Percentiles rank a stretch among this genome's conserved stretches.
phyloP scores from a whole-genome alignment of 2,329 filamentous ascomycete species.

The Rachicladosporium sp. region DNA sequence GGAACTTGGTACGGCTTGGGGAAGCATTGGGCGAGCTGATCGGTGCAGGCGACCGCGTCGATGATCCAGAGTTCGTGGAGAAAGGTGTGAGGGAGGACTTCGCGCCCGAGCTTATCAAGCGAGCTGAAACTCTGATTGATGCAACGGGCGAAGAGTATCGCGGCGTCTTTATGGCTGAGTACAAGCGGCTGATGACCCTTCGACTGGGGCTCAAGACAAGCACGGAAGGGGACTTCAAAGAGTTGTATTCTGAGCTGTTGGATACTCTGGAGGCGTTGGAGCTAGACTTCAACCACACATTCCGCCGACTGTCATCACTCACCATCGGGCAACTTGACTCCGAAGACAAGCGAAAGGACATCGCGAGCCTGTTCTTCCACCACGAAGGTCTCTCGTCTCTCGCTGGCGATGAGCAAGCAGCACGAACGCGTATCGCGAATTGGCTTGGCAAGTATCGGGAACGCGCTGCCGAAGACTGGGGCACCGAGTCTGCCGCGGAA shows the following conservation, averaged over 20 bases:
- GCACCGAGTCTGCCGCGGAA: slow-evolving; percentile 41
- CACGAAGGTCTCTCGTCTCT: slow-evolving; percentile 52
- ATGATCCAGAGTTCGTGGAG: slow-evolving; percentile 57
- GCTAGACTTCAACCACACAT: slow-evolving; percentile 90
- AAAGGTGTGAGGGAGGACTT: slow-evolving; percentile 61
- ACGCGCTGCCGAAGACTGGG: slow-evolving; percentile 67
- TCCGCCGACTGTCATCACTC: slow-evolving; percentile 62
- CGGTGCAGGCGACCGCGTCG: slow-evolving; percentile 60
- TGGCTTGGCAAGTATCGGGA: slow-evolving; percentile 75
- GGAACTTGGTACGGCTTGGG: slow-evolving; percentile 87
- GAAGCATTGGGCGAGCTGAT: slow-evolving; percentile 82
- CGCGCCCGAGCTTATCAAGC: slow-evolving; percentile 56
- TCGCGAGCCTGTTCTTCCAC: slow-evolving; percentile 68
- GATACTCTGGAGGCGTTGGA: slow-evolving; percentile 71
- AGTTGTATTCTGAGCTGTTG: slow-evolving; percentile 67
- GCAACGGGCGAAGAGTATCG: slow-evolving; percentile 79
- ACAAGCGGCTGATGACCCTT: slow-evolving; percentile 70
- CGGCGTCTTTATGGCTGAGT: slow-evolving; percentile 74
- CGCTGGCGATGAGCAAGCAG: slow-evolving; percentile 48
- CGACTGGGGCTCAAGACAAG: slow-evolving; percentile 63
- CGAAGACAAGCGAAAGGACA: slow-evolving; percentile 49
- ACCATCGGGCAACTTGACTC: slow-evolving; percentile 51
- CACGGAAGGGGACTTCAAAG: slow-evolving; percentile 64
- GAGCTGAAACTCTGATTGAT: slow-evolving; percentile 74
- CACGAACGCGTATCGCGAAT: slow-evolving; percentile 52